These are phyloP conservation scores for Arxiozyma telluris DNA, from an alignment of 1,139 yeast genomes.

Conservation along the genomic window DNA sequence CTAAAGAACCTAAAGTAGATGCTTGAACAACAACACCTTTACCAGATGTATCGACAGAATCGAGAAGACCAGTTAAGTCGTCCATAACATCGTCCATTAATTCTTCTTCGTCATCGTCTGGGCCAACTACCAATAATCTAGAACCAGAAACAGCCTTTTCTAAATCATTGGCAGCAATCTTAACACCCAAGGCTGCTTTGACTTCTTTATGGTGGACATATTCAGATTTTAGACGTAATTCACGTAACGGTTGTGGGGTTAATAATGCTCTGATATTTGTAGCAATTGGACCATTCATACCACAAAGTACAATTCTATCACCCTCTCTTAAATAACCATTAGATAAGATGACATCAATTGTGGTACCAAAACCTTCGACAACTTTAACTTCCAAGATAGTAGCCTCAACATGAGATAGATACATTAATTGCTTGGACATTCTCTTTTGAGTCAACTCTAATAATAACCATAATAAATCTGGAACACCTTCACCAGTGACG, in stretches of 20 bases:
- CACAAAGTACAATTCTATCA: slow-evolving; percentile 91
- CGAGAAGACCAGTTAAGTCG: slow-evolving; percentile 88
- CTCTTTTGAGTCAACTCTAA: slow-evolving; percentile 95
- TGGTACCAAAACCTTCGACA: slow-evolving; percentile 96
- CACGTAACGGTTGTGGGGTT: slow-evolving; percentile 97
- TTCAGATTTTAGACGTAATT: slow-evolving; percentile 88
- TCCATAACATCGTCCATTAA: slow-evolving; percentile 98
- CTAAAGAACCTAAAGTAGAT: slow-evolving; percentile 93
- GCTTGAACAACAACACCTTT: slow-evolving; percentile 98
- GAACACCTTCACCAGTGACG: slow-evolving; percentile 99
- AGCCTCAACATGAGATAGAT: slow-evolving; percentile 81
- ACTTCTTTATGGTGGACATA: slow-evolving; percentile 95
- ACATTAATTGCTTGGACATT: slow-evolving; percentile 98
- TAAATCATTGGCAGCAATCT: slow-evolving; percentile 93
- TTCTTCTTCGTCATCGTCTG: slow-evolving; percentile 96
- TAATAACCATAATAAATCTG: slow-evolving; percentile 92
- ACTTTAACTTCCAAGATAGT: slow-evolving; percentile 97
- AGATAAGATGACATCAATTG: slow-evolving; percentile 93
- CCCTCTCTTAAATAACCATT: slow-evolving; percentile 94
- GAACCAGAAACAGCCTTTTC: slow-evolving; percentile 99
- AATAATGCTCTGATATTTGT: slow-evolving; percentile 90
- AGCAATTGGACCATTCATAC: slow-evolving; percentile 98
- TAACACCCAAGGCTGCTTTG: slow-evolving; percentile 97
- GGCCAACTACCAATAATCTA: slow-evolving; percentile 86
- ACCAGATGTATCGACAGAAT: slow-evolving; percentile 89